These are phyloP conservation scores for Entonaema liquescens DNA, from an alignment of 495 filamentous ascomycete species.

Conservation along the genomic window DNA sequence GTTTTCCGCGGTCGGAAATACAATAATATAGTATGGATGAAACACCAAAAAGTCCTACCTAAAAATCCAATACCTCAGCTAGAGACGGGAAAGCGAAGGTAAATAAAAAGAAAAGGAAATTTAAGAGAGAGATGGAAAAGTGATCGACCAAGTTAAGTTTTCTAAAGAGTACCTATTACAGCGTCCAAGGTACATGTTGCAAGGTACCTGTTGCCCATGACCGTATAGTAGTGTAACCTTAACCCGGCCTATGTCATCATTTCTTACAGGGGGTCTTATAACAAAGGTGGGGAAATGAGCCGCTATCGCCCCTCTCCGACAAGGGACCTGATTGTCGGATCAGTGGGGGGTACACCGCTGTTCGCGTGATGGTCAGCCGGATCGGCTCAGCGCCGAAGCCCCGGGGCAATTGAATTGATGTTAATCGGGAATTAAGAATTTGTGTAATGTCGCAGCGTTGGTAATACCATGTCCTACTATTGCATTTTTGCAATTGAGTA, in stretches of 20 bases:
- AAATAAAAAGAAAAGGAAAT: slow-evolving; percentile 12
- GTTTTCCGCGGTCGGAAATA: slow-evolving; percentile 21
- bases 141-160: slow-evolving; percentile 9
- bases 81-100: slow-evolving; percentile 9
- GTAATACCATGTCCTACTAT: background rate
- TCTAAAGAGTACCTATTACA: background rate
- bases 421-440: background rate
- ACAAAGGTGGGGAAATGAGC: slow-evolving; percentile 31
- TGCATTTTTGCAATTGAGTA: background rate
- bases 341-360: slow-evolving; percentile 37
- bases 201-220: slow-evolving; percentile 11
- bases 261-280: slow-evolving; percentile 11
- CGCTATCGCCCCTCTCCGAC: slow-evolving; percentile 21
- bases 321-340: background rate
- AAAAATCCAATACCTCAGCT: background rate
- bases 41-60: background rate
- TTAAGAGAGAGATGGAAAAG: slow-evolving; percentile 6
- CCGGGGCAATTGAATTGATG: background rate
- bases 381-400: slow-evolving; percentile 3
- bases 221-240: slow-evolving; percentile 8
- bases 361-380: slow-evolving; percentile 26
- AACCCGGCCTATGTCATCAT: slow-evolving; percentile 35
- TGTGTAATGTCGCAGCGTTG: background rate
- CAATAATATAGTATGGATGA: background rate
- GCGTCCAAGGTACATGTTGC: background rate